phyloP scores from a whole-genome alignment of 306 rosid genomes.

The Sicyos baderoa region DNA sequence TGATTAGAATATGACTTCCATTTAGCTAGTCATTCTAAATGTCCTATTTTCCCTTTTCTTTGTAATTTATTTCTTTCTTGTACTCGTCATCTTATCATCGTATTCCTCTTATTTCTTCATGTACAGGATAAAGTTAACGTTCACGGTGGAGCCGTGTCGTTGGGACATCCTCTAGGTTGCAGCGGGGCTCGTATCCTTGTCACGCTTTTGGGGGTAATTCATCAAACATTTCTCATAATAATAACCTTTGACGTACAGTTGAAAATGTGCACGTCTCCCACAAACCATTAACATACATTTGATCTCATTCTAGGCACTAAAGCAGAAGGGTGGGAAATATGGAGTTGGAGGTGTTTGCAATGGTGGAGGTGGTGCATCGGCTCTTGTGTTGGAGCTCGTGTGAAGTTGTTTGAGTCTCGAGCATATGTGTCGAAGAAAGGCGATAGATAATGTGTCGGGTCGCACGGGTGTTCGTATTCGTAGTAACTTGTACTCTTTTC shows the following conservation, averaged over 20 bases:
- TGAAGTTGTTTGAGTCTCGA: slow-evolving; percentile 27
- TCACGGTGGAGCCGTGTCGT: slow-evolving; percentile 88
- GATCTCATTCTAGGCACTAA: slow-evolving; percentile 50
- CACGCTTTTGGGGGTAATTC: slow-evolving; percentile 82
- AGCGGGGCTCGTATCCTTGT: slow-evolving; percentile 97
- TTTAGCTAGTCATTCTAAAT: background rate
- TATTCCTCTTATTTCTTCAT: background rate
- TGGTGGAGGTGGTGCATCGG: slow-evolving; percentile 99
- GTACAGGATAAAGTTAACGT: slow-evolving; percentile 70
- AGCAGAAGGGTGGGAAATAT: slow-evolving; percentile 73
- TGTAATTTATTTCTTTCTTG: background rate
- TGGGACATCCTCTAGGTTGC: slow-evolving; percentile 99
- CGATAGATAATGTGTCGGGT: background rate
- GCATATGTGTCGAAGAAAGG: background rate
- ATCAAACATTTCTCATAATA: background rate
- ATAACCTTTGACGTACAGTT: too few relatives aligned
- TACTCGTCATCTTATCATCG: background rate
- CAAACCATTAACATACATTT: background rate
- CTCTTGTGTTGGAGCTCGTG: slow-evolving; percentile 82
- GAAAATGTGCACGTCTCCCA: background rate
- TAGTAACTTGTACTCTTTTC: background rate
- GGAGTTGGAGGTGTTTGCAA: slow-evolving; percentile 97
- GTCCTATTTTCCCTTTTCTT: background rate
- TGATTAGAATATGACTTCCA: background rate
- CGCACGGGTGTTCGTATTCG: background rate